Conservation (phyloP, 1,284 basidiomycete species). For the Irpex rosettiformis region DNA sequence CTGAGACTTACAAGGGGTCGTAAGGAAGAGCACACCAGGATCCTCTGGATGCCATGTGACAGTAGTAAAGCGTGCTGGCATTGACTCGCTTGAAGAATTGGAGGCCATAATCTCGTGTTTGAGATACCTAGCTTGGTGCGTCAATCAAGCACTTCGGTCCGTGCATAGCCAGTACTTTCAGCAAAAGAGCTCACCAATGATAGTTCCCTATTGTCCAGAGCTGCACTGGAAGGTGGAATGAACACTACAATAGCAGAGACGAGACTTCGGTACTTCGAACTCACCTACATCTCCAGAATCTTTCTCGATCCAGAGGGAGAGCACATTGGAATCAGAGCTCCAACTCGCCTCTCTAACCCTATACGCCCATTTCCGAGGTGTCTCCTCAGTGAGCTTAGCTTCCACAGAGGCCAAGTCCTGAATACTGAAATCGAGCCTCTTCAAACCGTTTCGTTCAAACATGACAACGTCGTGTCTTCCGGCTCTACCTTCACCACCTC, state of each 20-base stretch:
- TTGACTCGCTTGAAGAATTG: conserved; percentile 8
- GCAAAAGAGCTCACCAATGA: conserved; percentile 64
- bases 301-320: conserved; percentile 84
- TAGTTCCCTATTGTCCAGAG: conserved; percentile 96
- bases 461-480: conserved; percentile 89
- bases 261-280: background rate
- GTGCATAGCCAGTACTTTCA: conserved; percentile 1
- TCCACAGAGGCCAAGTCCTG: conserved; percentile 41
- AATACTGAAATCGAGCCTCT: conserved; percentile 87
- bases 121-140: conserved; percentile 61
- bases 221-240: conserved; percentile 58
- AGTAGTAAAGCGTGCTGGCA: conserved; percentile 55
- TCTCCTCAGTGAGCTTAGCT: conserved; percentile 27
- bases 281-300: conserved; percentile 65
- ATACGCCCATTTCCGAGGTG: conserved; percentile 50
- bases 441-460: conserved; percentile 92
- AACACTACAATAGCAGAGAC: background rate
- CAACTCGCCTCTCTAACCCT: conserved; percentile 77
- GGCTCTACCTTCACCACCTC: conserved; percentile 63
- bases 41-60: conserved; percentile 89
- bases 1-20: conserved; percentile 55
- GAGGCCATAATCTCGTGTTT: conserved; percentile 80
- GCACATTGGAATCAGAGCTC: conserved; percentile 86
- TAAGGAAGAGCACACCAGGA: conserved; percentile 65
- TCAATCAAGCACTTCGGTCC: conserved; percentile 7